Base-by-base conservation (phyloP, 2,329 filamentous ascomycete species). In the Colletotrichum tropicale region DNA sequence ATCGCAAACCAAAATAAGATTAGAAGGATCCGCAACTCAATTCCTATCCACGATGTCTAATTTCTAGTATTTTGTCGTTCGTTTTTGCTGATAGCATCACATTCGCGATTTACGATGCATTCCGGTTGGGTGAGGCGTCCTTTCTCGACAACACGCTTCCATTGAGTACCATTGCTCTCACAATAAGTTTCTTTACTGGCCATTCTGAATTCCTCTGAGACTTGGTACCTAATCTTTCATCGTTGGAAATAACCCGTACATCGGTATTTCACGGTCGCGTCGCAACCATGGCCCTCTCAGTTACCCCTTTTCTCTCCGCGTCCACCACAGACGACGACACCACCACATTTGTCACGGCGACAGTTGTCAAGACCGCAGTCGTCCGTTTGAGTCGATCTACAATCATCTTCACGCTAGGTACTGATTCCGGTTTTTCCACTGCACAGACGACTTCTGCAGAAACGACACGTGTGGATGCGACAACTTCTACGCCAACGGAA, bases 141-240 rank as follows among this genome's bases (percentile, higher is more conserved):
- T 21, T 21, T 48, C n/a, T 1, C 43, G 43, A 48, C 43, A 48
- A 21, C 18, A 48, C 18, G 43, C 43, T 48, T 21, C 0, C 18
- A 1, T 48, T 21, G n/a, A 48, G 0, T 48, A 21, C 10, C 43
- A 48, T 7, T 48, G 3, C 4, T 48, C 13, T 48, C 43, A 48
- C 43, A 48, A 48, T 48, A n/a, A 7, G 0, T 3, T 13, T n/a
- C 18, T 21, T 13, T 3, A 21, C 43, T 1, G 6, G 43, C 3
- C 43, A 21, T 7, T 48, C 18, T 6, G 3, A 48, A 48, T 4
- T 12, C 0, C 43, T 48, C 43, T 48, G 43, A 48, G 10, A 21
- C 18, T n/a, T n/a, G 38, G 10, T 0, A 0, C 8, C 16, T 43
- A 18, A 43, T 6, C 16, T 16, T 18, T 6, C 2, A 9, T 6